A percentile compares a stretch with the other conserved stretches of the same genome.
Evolutionary conservation across 2,329 filamentous ascomycete species (phyloP).

Genomic region (Helminthosporium solani): DNA sequence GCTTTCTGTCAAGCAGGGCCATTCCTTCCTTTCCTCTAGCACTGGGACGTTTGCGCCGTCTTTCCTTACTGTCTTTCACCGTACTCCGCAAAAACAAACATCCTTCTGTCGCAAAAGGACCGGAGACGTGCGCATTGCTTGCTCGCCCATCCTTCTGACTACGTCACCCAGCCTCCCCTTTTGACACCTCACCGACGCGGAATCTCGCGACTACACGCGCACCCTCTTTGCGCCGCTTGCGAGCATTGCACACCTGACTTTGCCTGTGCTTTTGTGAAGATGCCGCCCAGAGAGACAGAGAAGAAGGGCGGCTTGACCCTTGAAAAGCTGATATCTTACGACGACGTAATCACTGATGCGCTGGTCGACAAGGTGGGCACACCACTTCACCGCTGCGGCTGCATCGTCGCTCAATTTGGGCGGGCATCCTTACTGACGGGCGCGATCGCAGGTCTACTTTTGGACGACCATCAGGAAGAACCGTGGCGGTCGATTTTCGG

Average conservation of each 20-base stretch:
- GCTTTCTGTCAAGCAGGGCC: conserved; percentile 26
- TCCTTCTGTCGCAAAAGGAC: too few relatives aligned
- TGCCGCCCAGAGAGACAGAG: conserved; percentile 49
- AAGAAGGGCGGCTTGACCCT: conserved; percentile 78
- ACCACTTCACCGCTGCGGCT: conserved; percentile 4
- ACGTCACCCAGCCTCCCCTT: conserved; percentile 39
- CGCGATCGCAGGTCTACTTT: conserved; percentile 72
- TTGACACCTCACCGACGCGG: not conserved
- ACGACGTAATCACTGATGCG: conserved; percentile 93
- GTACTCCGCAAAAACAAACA: not conserved
- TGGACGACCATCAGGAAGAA: conserved; percentile 98
- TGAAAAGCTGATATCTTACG: conserved; percentile 85
- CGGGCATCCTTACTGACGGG: conserved; percentile 15
- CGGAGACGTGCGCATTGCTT: not conserved
- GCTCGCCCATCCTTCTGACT: conserved; percentile 9
- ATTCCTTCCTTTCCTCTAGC: conserved; percentile 26
- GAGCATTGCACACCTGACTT: not conserved
- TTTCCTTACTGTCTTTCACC: conserved; percentile 2
- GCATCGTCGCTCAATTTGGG: conserved; percentile 10
- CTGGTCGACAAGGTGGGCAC: conserved; percentile 84
- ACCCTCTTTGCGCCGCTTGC: not conserved
- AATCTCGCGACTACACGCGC: not conserved
- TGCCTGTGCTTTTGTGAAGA: conserved; percentile 23
- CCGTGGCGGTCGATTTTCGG: conserved; percentile 76
- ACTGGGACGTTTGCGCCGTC: conserved; percentile 1